Conservation (phyloP, 2,329 filamentous ascomycete genomes). For the Huntiella savannae region DNA sequence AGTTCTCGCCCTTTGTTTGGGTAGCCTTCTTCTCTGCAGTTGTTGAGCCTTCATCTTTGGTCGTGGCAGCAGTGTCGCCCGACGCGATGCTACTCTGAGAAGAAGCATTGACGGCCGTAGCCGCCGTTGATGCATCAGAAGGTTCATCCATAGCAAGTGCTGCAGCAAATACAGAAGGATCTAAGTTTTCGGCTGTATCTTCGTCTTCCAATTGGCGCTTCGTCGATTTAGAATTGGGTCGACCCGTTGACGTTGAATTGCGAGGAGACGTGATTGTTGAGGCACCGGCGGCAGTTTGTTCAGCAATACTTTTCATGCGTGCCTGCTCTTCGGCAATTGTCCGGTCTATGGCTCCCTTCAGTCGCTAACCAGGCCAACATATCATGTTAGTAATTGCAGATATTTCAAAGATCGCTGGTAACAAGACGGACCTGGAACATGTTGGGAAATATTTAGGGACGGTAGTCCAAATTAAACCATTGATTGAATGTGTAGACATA, state of each 20-base stretch:
- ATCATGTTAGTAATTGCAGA: not conserved
- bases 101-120: not conserved
- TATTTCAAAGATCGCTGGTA: not conserved
- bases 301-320: conserved; percentile 41
- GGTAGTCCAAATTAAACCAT: no score
- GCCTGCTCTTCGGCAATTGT: conserved; percentile 85
- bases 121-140: conserved; percentile 28
- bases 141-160: conserved; percentile 65
- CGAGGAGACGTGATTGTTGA: conserved; percentile 23
- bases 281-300: conserved; percentile 23
- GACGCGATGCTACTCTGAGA: no score
- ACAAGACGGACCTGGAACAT: conserved; percentile 13
- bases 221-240: conserved; percentile 4
- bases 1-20: conserved; percentile 21
- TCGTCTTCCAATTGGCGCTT: conserved; percentile 20
- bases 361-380: conserved; percentile 32
- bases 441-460: not conserved
- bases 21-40: conserved; percentile 21
- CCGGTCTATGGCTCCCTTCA: conserved; percentile 70
- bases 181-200: conserved; percentile 36
- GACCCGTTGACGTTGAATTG: conserved; percentile 15
- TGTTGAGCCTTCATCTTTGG: not conserved
- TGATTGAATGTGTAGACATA: no score
- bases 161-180: conserved; percentile 73
- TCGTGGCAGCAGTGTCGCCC: no score